These are phyloP conservation scores for Trichoderma endophyticum DNA, from an alignment of 2,329 filamentous ascomycete species.

Conservation along the genomic window DNA sequence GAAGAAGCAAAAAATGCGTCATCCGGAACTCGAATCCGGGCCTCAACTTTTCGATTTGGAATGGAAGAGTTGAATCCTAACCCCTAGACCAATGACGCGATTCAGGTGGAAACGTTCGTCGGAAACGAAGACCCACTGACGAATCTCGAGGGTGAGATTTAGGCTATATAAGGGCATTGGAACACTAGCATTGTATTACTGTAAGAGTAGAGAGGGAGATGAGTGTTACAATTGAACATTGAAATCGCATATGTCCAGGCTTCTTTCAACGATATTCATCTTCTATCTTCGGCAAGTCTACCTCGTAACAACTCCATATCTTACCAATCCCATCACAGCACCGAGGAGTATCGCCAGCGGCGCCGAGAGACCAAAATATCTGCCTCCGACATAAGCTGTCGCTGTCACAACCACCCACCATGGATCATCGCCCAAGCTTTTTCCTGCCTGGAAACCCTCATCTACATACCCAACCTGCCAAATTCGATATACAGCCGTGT, in stretches of 20 bases:
- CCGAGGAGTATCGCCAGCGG: neutral
- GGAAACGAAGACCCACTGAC: constrained; percentile 4
- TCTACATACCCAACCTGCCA: constrained; percentile 61
- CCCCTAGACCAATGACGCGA: constrained; percentile 19
- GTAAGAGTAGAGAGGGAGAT: neutral
- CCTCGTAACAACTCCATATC: neutral
- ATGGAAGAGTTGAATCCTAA: constrained; percentile 21
- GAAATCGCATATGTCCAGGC: neutral
- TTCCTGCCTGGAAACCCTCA: constrained; percentile 44
- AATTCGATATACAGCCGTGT: constrained; percentile 60
- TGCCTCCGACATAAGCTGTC: neutral
- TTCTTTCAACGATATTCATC: neutral
- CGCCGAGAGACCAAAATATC: neutral
- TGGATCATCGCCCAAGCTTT: constrained; percentile 54
- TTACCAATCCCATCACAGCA: neutral
- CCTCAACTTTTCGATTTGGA: constrained; percentile 16
- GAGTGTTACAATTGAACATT: neutral
- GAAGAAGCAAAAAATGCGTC: constrained; percentile 13
- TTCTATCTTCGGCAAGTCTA: neutral
- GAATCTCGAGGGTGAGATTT: neutral
- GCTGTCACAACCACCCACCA: constrained; percentile 58
- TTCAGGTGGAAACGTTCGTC: neutral
- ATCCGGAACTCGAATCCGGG: constrained; percentile 20
- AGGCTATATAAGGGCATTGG: neutral
- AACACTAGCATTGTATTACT: neutral